Percentiles rank a stretch among this genome's conserved stretches.
Conservation (phyloP, 306 rosid species). For the Bauhinia variegata region DNA sequence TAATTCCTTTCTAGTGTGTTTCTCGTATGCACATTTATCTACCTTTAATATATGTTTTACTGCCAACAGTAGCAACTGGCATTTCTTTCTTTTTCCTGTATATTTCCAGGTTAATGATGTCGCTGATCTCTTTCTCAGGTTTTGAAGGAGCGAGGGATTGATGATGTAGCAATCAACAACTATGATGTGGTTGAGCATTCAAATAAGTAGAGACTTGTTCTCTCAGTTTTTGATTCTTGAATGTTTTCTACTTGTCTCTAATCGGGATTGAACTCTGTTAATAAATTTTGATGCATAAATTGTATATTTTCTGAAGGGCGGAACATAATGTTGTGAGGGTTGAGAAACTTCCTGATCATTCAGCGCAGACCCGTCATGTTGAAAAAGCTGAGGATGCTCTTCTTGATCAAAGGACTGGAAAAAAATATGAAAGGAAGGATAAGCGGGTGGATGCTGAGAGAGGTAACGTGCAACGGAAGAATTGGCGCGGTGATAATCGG, state of each 20-base stretch:
- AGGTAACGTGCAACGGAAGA: constrained; percentile 67
- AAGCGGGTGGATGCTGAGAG: constrained; percentile 63
- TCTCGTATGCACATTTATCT: constrained; percentile 1
- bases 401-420: constrained; percentile 66
- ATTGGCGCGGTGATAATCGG: constrained; percentile 67
- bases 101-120: constrained; percentile 27
- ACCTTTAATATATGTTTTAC: constrained; percentile 14
- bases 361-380: constrained; percentile 43
- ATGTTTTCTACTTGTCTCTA: constrained; percentile 4
- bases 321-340: constrained; percentile 57
- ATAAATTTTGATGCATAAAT: constrained; percentile 16
- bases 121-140: constrained; percentile 58
- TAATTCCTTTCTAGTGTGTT: background rate
- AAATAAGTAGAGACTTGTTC: constrained; percentile 55
- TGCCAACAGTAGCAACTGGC: constrained; percentile 8
- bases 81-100: constrained; percentile 13
- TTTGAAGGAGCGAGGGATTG: constrained; percentile 91
- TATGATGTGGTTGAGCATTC: constrained; percentile 61
- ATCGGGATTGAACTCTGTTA: constrained; percentile 16
- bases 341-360: constrained; percentile 57
- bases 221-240: background rate
- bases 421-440: constrained; percentile 70
- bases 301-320: constrained; percentile 52
- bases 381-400: constrained; percentile 57
- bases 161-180: constrained; percentile 55